These are phyloP conservation scores for Tricholoma sp. DNA, from an alignment of 768 basidiomycete genomes.

Conservation along the genomic window DNA sequence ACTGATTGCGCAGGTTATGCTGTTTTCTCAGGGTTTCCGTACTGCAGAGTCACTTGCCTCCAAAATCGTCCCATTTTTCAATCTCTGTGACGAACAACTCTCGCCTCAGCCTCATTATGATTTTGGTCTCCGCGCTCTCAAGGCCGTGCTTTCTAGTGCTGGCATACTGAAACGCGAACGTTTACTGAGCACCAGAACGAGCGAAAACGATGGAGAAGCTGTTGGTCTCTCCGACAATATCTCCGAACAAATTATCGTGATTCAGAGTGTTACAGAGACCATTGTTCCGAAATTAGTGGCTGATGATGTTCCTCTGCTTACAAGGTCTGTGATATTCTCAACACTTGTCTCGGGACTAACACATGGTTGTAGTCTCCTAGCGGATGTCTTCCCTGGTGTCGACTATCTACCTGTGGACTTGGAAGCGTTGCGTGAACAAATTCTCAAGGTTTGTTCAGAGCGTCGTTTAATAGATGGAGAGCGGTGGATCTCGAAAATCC, in stretches of 20 bases:
- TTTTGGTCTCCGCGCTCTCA: slow-evolving; percentile 95
- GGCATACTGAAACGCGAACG: slow-evolving; percentile 97
- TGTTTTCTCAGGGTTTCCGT: slow-evolving; percentile 99
- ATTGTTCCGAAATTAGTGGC: slow-evolving; percentile 98
- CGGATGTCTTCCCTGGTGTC: slow-evolving; percentile 96
- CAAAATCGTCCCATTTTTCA: slow-evolving; percentile 99
- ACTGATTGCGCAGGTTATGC: slow-evolving; percentile 98
- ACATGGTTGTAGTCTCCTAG: slow-evolving; percentile 58
- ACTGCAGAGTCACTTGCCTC: slow-evolving; percentile 96
- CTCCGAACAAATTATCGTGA: slow-evolving; percentile 93
- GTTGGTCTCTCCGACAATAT: slow-evolving; percentile 61
- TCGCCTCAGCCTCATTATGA: slow-evolving; percentile 98
- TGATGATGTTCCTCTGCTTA: slow-evolving; percentile 91
- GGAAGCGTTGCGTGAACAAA: slow-evolving; percentile 78
- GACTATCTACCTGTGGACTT: slow-evolving; percentile 88
- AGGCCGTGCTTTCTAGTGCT: slow-evolving; percentile 93
- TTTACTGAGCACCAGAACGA: slow-evolving; percentile 45
- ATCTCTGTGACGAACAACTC: slow-evolving; percentile 94
- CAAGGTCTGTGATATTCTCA: slow-evolving; percentile 51
- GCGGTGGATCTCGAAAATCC: slow-evolving; percentile 90
- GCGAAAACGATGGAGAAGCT: slow-evolving; percentile 34
- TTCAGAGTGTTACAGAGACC: slow-evolving; percentile 97
- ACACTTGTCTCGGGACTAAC: slow-evolving; percentile 3
- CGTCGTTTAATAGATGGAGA: slow-evolving; percentile 82
- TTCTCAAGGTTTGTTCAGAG: slow-evolving; percentile 81